These are phyloP conservation scores for Tricholoma hemisulphureum DNA, from an alignment of 768 basidiomycete genomes.

Conservation along the genomic window DNA sequence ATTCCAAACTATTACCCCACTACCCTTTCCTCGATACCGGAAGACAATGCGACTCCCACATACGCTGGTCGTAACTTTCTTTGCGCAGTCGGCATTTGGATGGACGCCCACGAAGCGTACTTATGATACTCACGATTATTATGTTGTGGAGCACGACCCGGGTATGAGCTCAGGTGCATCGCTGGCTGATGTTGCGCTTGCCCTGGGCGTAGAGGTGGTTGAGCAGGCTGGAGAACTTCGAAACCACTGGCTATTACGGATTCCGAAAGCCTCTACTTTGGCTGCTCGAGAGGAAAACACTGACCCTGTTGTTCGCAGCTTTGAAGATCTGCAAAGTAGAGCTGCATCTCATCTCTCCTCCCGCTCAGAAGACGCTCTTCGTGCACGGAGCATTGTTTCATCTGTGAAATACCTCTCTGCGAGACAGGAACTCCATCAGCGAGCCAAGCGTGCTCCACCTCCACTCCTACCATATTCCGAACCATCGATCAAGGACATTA, in stretches of 20 bases:
- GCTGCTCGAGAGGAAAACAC: slow-evolving; percentile 31
- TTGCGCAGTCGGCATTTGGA: slow-evolving; percentile 31
- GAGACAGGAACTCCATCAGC: slow-evolving; percentile 63
- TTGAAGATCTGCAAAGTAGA: slow-evolving; percentile 42
- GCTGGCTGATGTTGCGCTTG: slow-evolving; percentile 55
- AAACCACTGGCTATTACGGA: slow-evolving; percentile 81
- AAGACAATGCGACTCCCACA: slow-evolving; percentile 30
- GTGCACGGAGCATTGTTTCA: slow-evolving; percentile 45
- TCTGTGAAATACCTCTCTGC: slow-evolving; percentile 57
- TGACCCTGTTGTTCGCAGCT: slow-evolving; percentile 52
- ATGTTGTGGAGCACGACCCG: slow-evolving; percentile 69
- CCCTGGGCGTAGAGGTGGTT: slow-evolving; percentile 80
- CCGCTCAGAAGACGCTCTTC: slow-evolving; percentile 42
- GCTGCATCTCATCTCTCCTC: slow-evolving; percentile 32
- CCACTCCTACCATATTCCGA: slow-evolving; percentile 35
- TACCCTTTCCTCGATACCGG: slow-evolving; percentile 11
- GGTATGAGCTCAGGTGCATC: slow-evolving; percentile 39
- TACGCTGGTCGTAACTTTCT: slow-evolving; percentile 31
- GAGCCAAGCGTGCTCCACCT: slow-evolving; percentile 74
- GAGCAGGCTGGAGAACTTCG: slow-evolving; percentile 83
- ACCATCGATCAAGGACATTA: slow-evolving; percentile 45
- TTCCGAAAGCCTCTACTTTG: slow-evolving; percentile 37
- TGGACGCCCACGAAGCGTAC: slow-evolving; percentile 46
- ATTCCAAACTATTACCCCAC: background rate
- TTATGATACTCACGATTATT: slow-evolving; percentile 77